These are phyloP conservation scores for Ustilago curta DNA, from an alignment of 1,284 basidiomycete genomes.

Conservation along the genomic window DNA sequence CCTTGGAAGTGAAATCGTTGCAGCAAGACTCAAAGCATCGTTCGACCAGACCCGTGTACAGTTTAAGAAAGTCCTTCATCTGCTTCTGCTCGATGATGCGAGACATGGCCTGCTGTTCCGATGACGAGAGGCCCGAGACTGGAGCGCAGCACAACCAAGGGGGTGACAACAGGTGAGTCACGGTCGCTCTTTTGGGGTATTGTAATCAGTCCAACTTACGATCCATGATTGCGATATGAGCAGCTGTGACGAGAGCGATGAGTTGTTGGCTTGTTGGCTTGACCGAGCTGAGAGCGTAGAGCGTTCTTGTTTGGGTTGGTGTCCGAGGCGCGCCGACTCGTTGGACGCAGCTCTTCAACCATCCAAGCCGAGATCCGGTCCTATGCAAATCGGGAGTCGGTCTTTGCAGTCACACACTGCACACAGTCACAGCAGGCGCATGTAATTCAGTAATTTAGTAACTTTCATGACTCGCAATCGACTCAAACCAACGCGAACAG, in stretches of 20 bases:
- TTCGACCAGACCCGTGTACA: slow-evolving; percentile 96
- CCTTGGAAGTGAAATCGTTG: slow-evolving; percentile 96
- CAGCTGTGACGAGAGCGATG: no score
- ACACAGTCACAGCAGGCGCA: not conserved
- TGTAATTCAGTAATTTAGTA: no score
- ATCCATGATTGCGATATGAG: slow-evolving; percentile 43
- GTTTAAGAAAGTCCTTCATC: slow-evolving; percentile 98
- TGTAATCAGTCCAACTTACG: slow-evolving; percentile 23
- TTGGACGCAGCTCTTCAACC: not conserved
- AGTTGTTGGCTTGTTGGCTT: slow-evolving; percentile 12
- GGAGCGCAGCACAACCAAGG: not conserved
- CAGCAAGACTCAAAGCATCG: slow-evolving; percentile 94
- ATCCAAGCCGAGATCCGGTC: slow-evolving; percentile 20
- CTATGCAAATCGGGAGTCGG: not conserved
- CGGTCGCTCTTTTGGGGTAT: not conserved
- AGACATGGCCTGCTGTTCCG: slow-evolving; percentile 66
- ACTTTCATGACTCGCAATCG: slow-evolving; percentile 28
- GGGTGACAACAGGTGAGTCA: not conserved
- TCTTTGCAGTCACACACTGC: not conserved
- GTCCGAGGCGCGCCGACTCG: no score
- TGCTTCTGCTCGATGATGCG: slow-evolving; percentile 71
- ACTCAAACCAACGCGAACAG: slow-evolving; percentile 2
- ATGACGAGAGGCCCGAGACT: slow-evolving; percentile 65
- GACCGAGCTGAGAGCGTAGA: not conserved
- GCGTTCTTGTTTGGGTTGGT: no score